Conservation (phyloP, 2,329 filamentous ascomycete genomes). For the Thyridium curvatum region DNA sequence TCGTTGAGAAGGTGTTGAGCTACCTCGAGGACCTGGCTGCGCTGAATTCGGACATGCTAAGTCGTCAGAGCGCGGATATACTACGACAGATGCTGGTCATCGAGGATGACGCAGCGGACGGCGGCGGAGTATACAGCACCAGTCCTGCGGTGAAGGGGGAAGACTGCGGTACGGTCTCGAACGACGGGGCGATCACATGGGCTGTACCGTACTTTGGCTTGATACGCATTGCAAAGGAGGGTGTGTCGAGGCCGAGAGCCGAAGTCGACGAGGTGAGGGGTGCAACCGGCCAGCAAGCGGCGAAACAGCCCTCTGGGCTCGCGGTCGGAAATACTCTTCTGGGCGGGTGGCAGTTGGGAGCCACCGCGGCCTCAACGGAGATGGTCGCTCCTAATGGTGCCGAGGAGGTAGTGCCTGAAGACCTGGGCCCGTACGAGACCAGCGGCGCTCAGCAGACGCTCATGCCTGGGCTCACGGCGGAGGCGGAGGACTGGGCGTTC, state of each 20-base stretch:
- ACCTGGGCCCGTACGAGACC: not conserved
- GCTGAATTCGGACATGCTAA: slow-evolving; percentile 22
- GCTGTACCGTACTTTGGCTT: too few relatives aligned
- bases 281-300: too few relatives aligned
- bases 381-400: too few relatives aligned
- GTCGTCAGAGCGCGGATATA: slow-evolving; percentile 19
- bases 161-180: too few relatives aligned
- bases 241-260: slow-evolving; percentile 1
- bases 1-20: slow-evolving; percentile 27
- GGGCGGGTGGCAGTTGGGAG: too few relatives aligned
- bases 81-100: slow-evolving; percentile 23
- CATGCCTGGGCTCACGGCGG: slow-evolving; percentile 11
- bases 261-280: too few relatives aligned
- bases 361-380: too few relatives aligned
- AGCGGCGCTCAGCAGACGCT: not conserved
- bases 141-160: not conserved
- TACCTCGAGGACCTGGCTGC: slow-evolving; percentile 22
- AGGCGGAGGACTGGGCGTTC: slow-evolving; percentile 23
- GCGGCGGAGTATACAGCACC: slow-evolving; percentile 2
- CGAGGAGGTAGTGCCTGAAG: too few relatives aligned
- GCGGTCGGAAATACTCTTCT: too few relatives aligned
- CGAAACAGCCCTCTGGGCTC: too few relatives aligned
- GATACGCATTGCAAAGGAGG: slow-evolving; percentile 3
- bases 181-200: too few relatives aligned
- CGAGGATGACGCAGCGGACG: slow-evolving; percentile 19